phyloP scores from a whole-genome alignment of 169 alveolate genomes.

The Eimeria tenella region DNA sequence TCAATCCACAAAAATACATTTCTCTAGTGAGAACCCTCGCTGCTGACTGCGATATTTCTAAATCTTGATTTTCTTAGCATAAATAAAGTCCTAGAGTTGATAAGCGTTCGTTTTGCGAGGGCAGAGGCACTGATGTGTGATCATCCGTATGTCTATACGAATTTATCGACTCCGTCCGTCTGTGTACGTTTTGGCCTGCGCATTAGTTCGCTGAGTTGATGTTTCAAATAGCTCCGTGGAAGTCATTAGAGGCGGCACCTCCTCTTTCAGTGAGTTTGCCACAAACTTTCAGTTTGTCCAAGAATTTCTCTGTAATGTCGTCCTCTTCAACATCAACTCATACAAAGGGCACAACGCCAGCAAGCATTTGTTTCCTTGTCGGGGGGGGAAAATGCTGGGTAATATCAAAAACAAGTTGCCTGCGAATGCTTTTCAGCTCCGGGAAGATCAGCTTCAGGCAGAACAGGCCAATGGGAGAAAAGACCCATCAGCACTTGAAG shows the following conservation, averaged over 20 bases:
- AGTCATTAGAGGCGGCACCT: background rate
- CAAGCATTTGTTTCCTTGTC: background rate
- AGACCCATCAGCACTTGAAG: background rate
- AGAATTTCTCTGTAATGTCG: background rate
- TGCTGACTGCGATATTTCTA: too few relatives aligned
- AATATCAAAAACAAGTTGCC: background rate
- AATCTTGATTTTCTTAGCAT: too few relatives aligned
- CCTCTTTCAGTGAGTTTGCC: background rate
- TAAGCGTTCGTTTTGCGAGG: too few relatives aligned
- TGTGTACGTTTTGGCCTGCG: background rate
- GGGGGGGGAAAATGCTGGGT: background rate
- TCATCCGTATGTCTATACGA: too few relatives aligned
- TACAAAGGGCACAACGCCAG: background rate
- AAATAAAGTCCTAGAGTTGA: too few relatives aligned
- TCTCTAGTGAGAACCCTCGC: too few relatives aligned
- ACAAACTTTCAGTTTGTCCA: too few relatives aligned
- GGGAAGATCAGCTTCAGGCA: constrained; percentile 40
- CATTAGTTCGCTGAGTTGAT: constrained; percentile 65
- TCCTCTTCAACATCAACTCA: background rate
- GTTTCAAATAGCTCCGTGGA: constrained; percentile 24
- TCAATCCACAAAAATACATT: too few relatives aligned
- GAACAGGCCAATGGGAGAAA: too few relatives aligned
- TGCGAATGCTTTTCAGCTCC: background rate
- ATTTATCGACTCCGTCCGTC: background rate
- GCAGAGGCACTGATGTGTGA: too few relatives aligned